Base-by-base conservation (phyloP, 441 rosid species). In the Eruca vesicaria region DNA sequence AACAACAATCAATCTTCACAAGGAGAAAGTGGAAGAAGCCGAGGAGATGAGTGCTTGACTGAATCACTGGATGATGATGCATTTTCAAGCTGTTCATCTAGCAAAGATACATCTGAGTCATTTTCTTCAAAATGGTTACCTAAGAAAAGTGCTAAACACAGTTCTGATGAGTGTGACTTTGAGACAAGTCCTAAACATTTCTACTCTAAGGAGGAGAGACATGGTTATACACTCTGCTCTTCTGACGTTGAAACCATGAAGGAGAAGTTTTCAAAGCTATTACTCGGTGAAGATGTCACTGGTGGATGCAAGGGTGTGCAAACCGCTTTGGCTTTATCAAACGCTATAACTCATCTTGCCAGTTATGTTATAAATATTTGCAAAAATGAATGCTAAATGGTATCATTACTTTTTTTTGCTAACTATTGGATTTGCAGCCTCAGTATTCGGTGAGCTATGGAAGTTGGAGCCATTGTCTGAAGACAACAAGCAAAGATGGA, bases 391-490 rank as follows among this genome's bases (percentile, higher is more conserved):
- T 28, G 6, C 33, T 2, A 32, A 6, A 16, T 48, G 55, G 19
- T 45, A 7, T 45, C 53, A 45, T 45, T 45, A 45, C 53, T n/a
- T 48, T 48, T 10, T 48, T 48, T 48, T 5, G 52, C 9, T 45
- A 45, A 45, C 9, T 43, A 2, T 45, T 45, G 19, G 19, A 15
- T 48, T 48, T 48, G 21, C 72, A 93, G 98, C 91, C 53, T 83
- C 94, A 0, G 79, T 89, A 60, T 93, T 93, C 18, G 97, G 98
- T 55, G 97, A 93, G 80, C 74, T 89, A 35, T 91, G 98, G 98
- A 91, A 91, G 81, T 82, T 93, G 81, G 92, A 93, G 79, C 98
- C 98, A n/a, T 79, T 93, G 59, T 79, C 86, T 56, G 87, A 86
- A 72, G 94, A 93, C 69, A 85, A 83, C 82, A 93, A 85, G 83